Evolutionary conservation across 805 yeast genomes (phyloP).

Genomic region (Babjeviella inositovora): DNA sequence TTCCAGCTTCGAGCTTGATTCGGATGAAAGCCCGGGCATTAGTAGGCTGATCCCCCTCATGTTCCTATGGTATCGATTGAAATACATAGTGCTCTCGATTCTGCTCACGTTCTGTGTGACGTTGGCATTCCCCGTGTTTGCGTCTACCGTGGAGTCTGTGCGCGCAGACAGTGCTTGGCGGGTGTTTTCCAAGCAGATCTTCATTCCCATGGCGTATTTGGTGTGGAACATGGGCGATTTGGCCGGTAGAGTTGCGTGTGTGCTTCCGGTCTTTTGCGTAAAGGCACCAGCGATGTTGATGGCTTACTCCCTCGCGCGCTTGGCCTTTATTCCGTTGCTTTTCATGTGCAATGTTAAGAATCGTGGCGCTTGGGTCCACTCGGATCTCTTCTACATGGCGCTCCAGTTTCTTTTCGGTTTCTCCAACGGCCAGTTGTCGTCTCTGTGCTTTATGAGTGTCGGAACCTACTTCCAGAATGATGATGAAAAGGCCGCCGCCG

Average conservation of each 20-base stretch:
- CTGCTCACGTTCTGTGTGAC: constrained; percentile 63
- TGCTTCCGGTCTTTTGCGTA: constrained; percentile 29
- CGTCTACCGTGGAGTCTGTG: constrained; percentile 46
- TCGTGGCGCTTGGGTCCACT: no score
- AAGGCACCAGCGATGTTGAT: no score
- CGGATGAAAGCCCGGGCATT: no score
- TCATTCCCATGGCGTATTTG: constrained; percentile 63
- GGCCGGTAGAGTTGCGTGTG: constrained; percentile 58
- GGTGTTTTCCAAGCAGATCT: constrained; percentile 29
- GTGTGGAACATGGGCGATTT: constrained; percentile 89
- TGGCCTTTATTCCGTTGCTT: constrained; percentile 55
- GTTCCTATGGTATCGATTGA: constrained; percentile 44
- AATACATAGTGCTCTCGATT: constrained; percentile 50
- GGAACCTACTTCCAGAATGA: constrained; percentile 42
- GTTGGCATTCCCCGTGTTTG: constrained; percentile 79
- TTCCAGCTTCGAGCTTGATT: no score
- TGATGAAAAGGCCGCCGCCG: constrained; percentile 78
- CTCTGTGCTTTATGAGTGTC: constrained; percentile 68
- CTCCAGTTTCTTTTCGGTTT: constrained; percentile 72
- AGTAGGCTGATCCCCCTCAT: constrained; percentile 54
- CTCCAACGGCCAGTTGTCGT: constrained; percentile 75
- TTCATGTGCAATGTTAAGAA: no score
- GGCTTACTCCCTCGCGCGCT: constrained; percentile 35
- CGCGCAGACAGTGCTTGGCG: constrained; percentile 11
- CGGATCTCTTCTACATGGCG: constrained; percentile 52